Evolutionary conservation across 441 rosid genomes (phyloP).

Genomic region (Populus tomentosa): DNA sequence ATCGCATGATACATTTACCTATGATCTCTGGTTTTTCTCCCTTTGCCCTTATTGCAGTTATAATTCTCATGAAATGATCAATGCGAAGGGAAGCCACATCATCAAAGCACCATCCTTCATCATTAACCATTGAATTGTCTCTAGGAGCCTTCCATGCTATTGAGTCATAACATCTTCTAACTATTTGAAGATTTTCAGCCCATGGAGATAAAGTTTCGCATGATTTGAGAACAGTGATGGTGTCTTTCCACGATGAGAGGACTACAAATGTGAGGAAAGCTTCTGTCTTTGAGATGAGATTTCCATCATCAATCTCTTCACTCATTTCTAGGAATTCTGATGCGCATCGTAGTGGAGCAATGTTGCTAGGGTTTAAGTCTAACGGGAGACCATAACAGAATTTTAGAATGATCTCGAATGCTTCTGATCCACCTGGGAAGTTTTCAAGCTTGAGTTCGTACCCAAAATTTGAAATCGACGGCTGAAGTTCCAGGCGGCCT

Average conservation of each 20-base stretch:
- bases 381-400: slow-evolving; percentile 63
- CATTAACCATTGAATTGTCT: slow-evolving; percentile 26
- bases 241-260: slow-evolving; percentile 77
- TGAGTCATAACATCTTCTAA: slow-evolving; percentile 75
- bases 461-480: slow-evolving; percentile 47
- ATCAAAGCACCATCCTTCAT: slow-evolving; percentile 45
- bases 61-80: slow-evolving; percentile 67
- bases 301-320: slow-evolving; percentile 77
- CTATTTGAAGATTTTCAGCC: slow-evolving; percentile 79
- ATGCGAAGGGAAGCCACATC: slow-evolving; percentile 55
- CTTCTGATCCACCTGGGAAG: slow-evolving; percentile 74
- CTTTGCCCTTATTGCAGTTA: slow-evolving; percentile 55
- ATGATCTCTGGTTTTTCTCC: slow-evolving; percentile 45
- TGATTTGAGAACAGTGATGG: slow-evolving; percentile 59
- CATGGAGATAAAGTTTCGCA: slow-evolving; percentile 67
- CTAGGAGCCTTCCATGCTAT: slow-evolving; percentile 71
- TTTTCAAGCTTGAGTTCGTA: slow-evolving; percentile 60
- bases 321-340: slow-evolving; percentile 79
- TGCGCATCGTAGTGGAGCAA: slow-evolving; percentile 72
- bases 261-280: slow-evolving; percentile 74
- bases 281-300: slow-evolving; percentile 72
- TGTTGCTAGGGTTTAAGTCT: slow-evolving; percentile 54
- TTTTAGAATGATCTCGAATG: slow-evolving; percentile 57
- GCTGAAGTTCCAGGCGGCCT: slow-evolving; percentile 57
- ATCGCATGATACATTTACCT: slow-evolving; percentile 55